phyloP scores from a whole-genome alignment of 768 basidiomycete genomes.

The Termitomyces sp. region DNA sequence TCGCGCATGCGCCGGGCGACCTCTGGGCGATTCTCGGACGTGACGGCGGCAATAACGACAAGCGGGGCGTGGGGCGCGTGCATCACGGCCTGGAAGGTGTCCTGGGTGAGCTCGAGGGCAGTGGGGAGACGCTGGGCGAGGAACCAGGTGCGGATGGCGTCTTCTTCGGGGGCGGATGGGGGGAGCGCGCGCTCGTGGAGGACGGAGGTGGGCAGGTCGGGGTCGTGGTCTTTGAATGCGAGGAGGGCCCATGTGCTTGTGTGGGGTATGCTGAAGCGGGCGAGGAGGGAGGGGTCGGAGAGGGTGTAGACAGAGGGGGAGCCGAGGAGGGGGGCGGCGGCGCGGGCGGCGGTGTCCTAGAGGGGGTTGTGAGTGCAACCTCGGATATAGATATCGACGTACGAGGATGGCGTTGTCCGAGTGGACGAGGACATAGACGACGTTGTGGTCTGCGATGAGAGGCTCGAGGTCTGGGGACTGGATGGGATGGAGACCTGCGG shows the following conservation, averaged over 20 bases:
- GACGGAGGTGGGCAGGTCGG: constrained; percentile 36
- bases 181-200: constrained; percentile 25
- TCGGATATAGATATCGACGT: constrained; percentile 10
- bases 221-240: constrained; percentile 57
- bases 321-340: constrained; percentile 38
- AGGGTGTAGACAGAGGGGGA: constrained; percentile 39
- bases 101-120: constrained; percentile 65
- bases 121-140: constrained; percentile 67
- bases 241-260: constrained; percentile 57
- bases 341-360: constrained; percentile 30
- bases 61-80: constrained; percentile 68
- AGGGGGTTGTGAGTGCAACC: not conserved
- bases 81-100: constrained; percentile 84
- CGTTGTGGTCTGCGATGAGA: constrained; percentile 27
- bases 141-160: constrained; percentile 51
- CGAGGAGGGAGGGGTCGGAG: constrained; percentile 28
- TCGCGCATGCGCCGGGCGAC: constrained; percentile 44
- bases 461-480: constrained; percentile 37
- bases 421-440: constrained; percentile 49
- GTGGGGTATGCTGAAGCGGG: constrained; percentile 30
- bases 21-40: constrained; percentile 25
- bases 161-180: constrained; percentile 16
- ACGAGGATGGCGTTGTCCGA: constrained; percentile 36
- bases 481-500: constrained; percentile 38
- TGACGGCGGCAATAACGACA: constrained; percentile 67